Evolutionary conservation across 345 rosid species (phyloP), one percentile per base, ranked within the genome.

Genomic region (Moricandia arvensis): DNA sequence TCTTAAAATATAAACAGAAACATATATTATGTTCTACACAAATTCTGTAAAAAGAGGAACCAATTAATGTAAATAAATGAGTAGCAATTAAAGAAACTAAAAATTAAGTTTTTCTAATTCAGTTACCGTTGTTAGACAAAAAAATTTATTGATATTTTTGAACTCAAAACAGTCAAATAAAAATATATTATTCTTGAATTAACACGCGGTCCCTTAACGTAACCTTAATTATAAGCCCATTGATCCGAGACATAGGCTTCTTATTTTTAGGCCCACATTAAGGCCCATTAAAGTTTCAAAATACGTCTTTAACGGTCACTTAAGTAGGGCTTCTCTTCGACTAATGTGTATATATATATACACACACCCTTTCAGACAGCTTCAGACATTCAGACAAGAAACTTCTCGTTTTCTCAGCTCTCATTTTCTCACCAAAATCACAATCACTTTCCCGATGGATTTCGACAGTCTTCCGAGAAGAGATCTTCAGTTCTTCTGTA

Each of bases 401-500:
- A 80, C 77, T 67, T 43, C 74, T 73, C 26, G 71, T 63, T 73
- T 74, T 68, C n/a, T 15, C 66, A 75, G 53, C 81, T 67, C 54
- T 79, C 76, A 47, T 68, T 79, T 61, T 33, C 47, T 29, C 68
- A 11, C 55, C 21, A 5, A 3, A 57, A 41, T 35, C 54, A 21
- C 54, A 54, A 24, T 3, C 11, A 3, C 24, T 7, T 21, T 53
- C 15, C 65, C 71, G 13, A 94, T 94, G 97, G 99, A 93, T 83
- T 95, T 93, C 80, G 79, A 85, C 63, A 63, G 83, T 57, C 89
- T 90, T 59, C 9, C 89, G 1, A 88, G 99, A 90, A 93, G 83
- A 80, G 94, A 93, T 63, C 94, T 95, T 72, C 99, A 95, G 73
- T 79, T 86, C 70, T 93, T 95, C 71, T 95, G 97, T 88, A 95